phyloP scores from a whole-genome alignment of 176 grass and related monocot species.

The Secale cereale region DNA sequence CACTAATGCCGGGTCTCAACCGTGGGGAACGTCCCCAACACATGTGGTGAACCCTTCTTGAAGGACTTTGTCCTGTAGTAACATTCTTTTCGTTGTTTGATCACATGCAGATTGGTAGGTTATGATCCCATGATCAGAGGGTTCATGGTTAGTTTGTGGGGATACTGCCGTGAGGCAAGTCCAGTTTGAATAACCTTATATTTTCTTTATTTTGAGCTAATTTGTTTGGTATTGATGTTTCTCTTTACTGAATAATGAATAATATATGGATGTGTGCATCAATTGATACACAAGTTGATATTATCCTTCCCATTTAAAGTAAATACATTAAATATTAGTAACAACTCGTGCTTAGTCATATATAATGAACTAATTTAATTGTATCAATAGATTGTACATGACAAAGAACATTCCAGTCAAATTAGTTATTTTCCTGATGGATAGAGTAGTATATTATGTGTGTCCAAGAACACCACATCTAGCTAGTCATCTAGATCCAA shows the following conservation, averaged over 20 bases:
- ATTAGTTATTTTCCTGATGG: not conserved
- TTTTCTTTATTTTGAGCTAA: not conserved
- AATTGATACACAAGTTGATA: too few relatives aligned
- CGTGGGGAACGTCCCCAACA: too few relatives aligned
- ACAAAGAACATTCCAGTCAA: not conserved
- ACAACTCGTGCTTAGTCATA: not conserved
- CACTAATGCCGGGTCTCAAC: too few relatives aligned
- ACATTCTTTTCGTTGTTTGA: not conserved
- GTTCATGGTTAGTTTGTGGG: not conserved
- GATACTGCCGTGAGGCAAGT: not conserved
- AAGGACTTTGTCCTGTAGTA: not conserved
- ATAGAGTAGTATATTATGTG: not conserved
- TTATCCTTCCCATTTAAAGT: not conserved
- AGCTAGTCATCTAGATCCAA: not conserved
- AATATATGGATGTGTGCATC: not conserved
- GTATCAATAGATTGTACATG: not conserved
- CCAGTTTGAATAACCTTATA: not conserved
- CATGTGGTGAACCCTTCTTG: too few relatives aligned
- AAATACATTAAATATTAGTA: not conserved
- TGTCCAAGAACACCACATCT: not conserved
- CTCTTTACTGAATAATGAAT: not conserved
- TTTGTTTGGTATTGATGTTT: not conserved
- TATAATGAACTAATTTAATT: not conserved
- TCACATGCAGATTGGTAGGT: not conserved
- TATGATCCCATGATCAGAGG: not conserved